Conservation (phyloP, 2,329 filamentous ascomycete genomes). For the Daldinia sp. region DNA sequence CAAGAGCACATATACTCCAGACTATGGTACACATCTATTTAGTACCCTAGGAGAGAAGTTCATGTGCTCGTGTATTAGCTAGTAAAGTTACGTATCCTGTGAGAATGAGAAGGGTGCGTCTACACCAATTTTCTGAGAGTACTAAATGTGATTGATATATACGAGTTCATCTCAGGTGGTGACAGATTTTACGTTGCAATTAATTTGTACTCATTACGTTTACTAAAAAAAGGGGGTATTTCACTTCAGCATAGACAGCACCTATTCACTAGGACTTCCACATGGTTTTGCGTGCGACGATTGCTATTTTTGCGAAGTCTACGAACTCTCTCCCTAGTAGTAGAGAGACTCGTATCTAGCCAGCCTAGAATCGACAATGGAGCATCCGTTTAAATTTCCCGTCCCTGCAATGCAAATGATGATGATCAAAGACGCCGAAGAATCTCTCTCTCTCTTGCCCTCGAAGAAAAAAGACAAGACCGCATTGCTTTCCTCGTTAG, state of each 20-base stretch:
- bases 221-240: background rate
- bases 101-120: slow-evolving; percentile 10
- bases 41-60: slow-evolving; percentile 6
- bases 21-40: slow-evolving; percentile 1
- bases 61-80: slow-evolving; percentile 1
- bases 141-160: background rate
- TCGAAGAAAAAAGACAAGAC: slow-evolving; percentile 25
- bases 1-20: slow-evolving; percentile 5
- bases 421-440: slow-evolving; percentile 48
- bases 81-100: slow-evolving; percentile 4
- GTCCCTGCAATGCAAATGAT: slow-evolving; percentile 43
- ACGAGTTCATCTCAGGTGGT: background rate
- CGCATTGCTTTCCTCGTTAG: slow-evolving; percentile 26
- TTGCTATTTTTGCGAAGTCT: slow-evolving; percentile 42
- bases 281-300: slow-evolving; percentile 17
- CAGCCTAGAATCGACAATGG: slow-evolving; percentile 40
- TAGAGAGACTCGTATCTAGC: slow-evolving; percentile 31
- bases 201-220: background rate
- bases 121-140: background rate
- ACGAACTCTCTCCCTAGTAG: slow-evolving; percentile 28
- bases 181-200: background rate
- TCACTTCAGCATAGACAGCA: background rate
- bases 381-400: slow-evolving; percentile 33
- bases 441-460: slow-evolving; percentile 26
- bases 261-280: background rate